These are phyloP conservation scores for Leptomonas pyrrhocoris DNA, from an alignment of 208 protist species.

Conservation along the genomic window DNA sequence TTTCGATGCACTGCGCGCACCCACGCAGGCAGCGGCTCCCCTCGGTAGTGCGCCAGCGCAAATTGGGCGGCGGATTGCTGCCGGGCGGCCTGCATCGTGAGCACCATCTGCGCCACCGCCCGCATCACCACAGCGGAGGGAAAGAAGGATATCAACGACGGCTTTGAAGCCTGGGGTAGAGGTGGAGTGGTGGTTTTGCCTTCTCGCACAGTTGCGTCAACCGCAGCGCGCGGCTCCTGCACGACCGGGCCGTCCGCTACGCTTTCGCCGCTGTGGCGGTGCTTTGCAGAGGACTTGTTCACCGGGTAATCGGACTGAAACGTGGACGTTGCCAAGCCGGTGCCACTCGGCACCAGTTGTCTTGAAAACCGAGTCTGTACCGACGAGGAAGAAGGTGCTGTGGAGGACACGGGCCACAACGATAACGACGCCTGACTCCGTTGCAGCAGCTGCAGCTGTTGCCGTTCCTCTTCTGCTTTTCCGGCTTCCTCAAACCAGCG, in stretches of 20 bases:
- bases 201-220: neutral
- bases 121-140: slow-evolving; percentile 20
- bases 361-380: too few species aligned
- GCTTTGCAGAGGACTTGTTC: neutral
- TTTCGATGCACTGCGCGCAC: neutral
- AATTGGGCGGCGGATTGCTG: slow-evolving; percentile 19
- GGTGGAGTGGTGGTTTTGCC: slow-evolving; percentile 1
- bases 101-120: slow-evolving; percentile 32
- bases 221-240: neutral
- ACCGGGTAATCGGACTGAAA: neutral
- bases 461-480: neutral
- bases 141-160: slow-evolving; percentile 4
- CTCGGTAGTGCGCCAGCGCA: slow-evolving; percentile 19
- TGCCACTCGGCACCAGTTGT: slow-evolving; percentile 4
- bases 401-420: neutral
- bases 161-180: neutral
- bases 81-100: slow-evolving; percentile 22
- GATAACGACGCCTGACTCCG: neutral
- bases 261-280: neutral
- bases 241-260: neutral
- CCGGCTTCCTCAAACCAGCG: neutral
- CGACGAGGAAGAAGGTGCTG: too few species aligned
- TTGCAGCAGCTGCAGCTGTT: slow-evolving; percentile 2
- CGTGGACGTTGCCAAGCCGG: neutral
- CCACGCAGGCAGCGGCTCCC: slow-evolving; percentile 18